Base-by-base conservation (phyloP, 2,329 filamentous ascomycete genomes). In the Penicillium fuscoglaucum region DNA sequence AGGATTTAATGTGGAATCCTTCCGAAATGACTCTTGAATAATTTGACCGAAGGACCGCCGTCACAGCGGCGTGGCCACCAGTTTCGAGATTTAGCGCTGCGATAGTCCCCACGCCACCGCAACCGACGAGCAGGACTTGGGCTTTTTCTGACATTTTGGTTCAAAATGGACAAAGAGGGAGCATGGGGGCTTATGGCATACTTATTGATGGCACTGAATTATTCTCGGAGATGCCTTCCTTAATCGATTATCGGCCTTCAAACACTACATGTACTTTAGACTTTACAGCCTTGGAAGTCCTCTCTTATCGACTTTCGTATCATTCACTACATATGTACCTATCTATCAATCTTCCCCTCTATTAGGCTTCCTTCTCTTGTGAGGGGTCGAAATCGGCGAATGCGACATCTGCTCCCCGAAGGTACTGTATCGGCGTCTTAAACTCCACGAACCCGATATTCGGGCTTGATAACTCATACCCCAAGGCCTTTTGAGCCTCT, bases 71-170 rank as follows among this genome's bases (percentile, higher is more conserved):
- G 13, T 76, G 70, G 9, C 79, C 79, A 12, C 83, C 82, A 2
- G 68, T 69, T 68, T 87, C 80, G 6, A 87, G 74, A 40, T 81
- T 82, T 48, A 83, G 79, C 3, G 84, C 84, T 6, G 80, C 79
- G 68, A 87, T 83, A 1, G 83, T 81, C 15, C 85, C 85, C 2
- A 87, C 80, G 4, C 83, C 83, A 8, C 85, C 85, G 8, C 44
- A 35, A 6, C 33, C 33, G 15, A 35, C 15, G 15, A 35, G 33
- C 33, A 35, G 15, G 13, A 35, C 33, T 35, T 35, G 33, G 33
- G 33, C 15, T 35, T 35, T 35, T 35, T 7, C 33, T 35, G 33
- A 35, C 33, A 35, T 35, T 17, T 29, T 29, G 15, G 6, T 35
- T 13, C 33, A 17, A 15, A 35, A 35, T 8, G 33, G 17, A 17